Percentiles rank a stretch among this genome's conserved stretches.
Evolutionary conservation across 495 filamentous ascomycete species (phyloP).

Genomic region (Rhypophila decipiens): DNA sequence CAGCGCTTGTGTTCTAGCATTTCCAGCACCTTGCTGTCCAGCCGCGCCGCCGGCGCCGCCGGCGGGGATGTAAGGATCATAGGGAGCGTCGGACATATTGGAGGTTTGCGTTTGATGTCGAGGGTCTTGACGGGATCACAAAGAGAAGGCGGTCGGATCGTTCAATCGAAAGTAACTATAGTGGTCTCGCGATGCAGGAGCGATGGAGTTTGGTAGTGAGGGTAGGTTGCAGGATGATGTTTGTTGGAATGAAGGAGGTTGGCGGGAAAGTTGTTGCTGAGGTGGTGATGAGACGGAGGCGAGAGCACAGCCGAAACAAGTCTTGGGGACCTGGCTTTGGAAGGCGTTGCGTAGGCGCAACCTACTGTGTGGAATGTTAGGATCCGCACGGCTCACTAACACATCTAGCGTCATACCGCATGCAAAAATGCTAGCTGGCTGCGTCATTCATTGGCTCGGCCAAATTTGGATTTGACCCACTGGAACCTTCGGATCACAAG

Average conservation of each 20-base stretch:
- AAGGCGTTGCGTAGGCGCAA: slow-evolving; percentile 15
- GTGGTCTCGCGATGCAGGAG: slow-evolving; percentile 5
- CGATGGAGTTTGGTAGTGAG: slow-evolving; percentile 9
- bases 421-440: neutral
- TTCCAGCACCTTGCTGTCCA: slow-evolving; percentile 29
- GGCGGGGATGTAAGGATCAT: slow-evolving; percentile 87
- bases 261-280: slow-evolving; percentile 14
- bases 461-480: neutral
- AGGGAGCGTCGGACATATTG: slow-evolving; percentile 69
- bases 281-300: slow-evolving; percentile 21
- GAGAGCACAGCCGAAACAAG: slow-evolving; percentile 23
- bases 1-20: slow-evolving; percentile 54
- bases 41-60: slow-evolving; percentile 36
- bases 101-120: slow-evolving; percentile 4
- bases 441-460: no score
- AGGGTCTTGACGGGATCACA: neutral
- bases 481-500: neutral
- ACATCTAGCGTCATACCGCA: neutral
- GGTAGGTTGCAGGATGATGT: slow-evolving; percentile 11
- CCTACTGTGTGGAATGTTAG: neutral
- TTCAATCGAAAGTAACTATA: no score
- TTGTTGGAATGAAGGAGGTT: slow-evolving; percentile 11
- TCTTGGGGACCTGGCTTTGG: slow-evolving; percentile 15
- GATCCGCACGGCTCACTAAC: neutral
- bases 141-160: no score